These are phyloP conservation scores for Fusarium sp. DNA, from an alignment of 2,329 filamentous ascomycete genomes.

Conservation along the genomic window DNA sequence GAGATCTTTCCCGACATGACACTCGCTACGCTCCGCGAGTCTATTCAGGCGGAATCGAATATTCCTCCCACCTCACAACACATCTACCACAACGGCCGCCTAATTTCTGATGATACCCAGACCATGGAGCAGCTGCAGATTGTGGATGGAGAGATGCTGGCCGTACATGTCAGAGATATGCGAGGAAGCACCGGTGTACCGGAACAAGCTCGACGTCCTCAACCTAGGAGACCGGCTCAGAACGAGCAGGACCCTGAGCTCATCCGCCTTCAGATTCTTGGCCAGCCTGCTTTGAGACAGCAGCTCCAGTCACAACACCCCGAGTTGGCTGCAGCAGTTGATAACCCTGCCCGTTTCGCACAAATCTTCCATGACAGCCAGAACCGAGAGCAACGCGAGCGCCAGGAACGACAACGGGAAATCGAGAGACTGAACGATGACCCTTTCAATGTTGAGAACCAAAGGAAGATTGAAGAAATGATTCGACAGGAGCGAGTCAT, in stretches of 20 bases:
- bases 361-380: constrained; percentile 77
- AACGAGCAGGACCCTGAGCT: constrained; percentile 78
- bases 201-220: constrained; percentile 50
- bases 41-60: constrained; percentile 85
- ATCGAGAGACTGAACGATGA: constrained; percentile 91
- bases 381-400: constrained; percentile 77
- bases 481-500: constrained; percentile 95
- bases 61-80: constrained; percentile 81
- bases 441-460: constrained; percentile 92
- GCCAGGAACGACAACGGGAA: constrained; percentile 82
- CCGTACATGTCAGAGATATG: constrained; percentile 79
- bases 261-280: constrained; percentile 84
- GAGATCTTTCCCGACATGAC: constrained; percentile 88
- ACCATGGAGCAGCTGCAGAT: constrained; percentile 87
- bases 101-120: constrained; percentile 80
- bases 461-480: constrained; percentile 94
- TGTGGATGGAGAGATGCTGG: constrained; percentile 91
- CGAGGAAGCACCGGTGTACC: constrained; percentile 61
- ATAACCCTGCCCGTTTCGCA: constrained; percentile 81
- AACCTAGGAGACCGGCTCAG: constrained; percentile 50
- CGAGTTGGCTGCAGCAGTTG: constrained; percentile 79
- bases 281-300: constrained; percentile 78
- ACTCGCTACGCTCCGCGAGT: constrained; percentile 85
- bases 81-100: constrained; percentile 89
- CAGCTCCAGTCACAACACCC: constrained; percentile 80